phyloP scores from a whole-genome alignment of 169 alveolate genomes.

The Babesia caballi region DNA sequence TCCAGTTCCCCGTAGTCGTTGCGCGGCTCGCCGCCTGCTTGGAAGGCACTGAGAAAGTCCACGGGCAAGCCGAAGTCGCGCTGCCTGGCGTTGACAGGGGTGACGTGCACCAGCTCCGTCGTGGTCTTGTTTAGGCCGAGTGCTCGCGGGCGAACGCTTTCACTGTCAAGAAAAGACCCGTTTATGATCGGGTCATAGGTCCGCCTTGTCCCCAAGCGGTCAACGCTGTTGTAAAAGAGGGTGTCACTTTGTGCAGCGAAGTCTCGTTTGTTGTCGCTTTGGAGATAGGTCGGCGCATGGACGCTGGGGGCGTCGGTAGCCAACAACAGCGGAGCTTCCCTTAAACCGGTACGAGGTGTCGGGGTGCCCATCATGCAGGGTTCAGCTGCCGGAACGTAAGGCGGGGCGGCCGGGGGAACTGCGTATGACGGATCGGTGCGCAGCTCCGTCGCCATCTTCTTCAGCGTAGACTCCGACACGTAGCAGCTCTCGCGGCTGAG shows the following conservation, averaged over 20 bases:
- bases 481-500: slow-evolving; percentile 32
- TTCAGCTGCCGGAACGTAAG: background rate
- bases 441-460: slow-evolving; percentile 39
- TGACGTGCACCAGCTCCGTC: background rate
- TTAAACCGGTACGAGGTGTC: background rate
- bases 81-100: background rate
- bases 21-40: slow-evolving; percentile 45
- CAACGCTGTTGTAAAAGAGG: background rate
- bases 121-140: background rate
- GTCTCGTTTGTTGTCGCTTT: background rate
- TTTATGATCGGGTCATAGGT: background rate
- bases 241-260: background rate
- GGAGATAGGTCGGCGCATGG: background rate
- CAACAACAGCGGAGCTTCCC: background rate
- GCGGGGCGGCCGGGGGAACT: background rate
- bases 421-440: background rate
- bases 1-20: slow-evolving; percentile 54
- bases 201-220: background rate
- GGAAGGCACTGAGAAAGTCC: slow-evolving; percentile 56
- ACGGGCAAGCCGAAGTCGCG: slow-evolving; percentile 13
- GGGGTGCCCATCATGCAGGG: background rate
- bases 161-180: slow-evolving; percentile 1
- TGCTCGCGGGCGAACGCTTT: background rate
- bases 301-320: background rate
- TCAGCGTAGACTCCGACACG: slow-evolving; percentile 29